Evolutionary conservation across 2,329 filamentous ascomycete genomes (phyloP).

Genomic region (Aspergillus sp.): DNA sequence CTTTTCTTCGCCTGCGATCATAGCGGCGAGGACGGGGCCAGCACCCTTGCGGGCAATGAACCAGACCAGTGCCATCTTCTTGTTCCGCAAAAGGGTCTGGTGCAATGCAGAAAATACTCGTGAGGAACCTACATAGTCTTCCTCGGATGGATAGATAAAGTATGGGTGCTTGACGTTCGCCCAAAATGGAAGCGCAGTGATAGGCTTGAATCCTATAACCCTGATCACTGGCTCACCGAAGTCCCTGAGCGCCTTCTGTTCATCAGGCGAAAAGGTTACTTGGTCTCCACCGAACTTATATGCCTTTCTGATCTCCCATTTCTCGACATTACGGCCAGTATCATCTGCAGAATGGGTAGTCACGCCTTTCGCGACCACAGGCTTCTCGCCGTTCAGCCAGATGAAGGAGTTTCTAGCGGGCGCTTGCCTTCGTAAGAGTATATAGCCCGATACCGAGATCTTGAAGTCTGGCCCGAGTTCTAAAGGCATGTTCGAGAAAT

Average conservation of each 20-base stretch:
- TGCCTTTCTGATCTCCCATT: slow-evolving; percentile 80
- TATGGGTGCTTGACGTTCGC: slow-evolving; percentile 81
- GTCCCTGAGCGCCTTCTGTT: slow-evolving; percentile 73
- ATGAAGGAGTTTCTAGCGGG: slow-evolving; percentile 83
- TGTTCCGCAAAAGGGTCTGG: slow-evolving; percentile 75
- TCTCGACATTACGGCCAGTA: slow-evolving; percentile 73
- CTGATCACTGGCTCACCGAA: slow-evolving; percentile 83
- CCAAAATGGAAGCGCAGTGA: slow-evolving; percentile 74
- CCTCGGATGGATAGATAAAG: slow-evolving; percentile 93
- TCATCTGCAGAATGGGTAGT: slow-evolving; percentile 78
- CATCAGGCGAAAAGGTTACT: slow-evolving; percentile 80
- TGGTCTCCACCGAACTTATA: slow-evolving; percentile 96
- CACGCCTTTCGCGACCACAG: slow-evolving; percentile 74
- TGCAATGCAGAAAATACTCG: slow-evolving; percentile 90
- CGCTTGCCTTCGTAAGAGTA: slow-evolving; percentile 80
- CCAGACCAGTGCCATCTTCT: slow-evolving; percentile 87
- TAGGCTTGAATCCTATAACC: slow-evolving; percentile 90
- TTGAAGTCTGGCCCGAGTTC: slow-evolving; percentile 81
- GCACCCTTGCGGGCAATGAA: slow-evolving; percentile 81
- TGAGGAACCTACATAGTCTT: slow-evolving; percentile 85
- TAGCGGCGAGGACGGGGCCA: slow-evolving; percentile 74
- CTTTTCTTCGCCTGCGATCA: slow-evolving; percentile 72
- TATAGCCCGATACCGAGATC: slow-evolving; percentile 92
- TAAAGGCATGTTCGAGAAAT: slow-evolving; percentile 84
- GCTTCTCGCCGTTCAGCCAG: slow-evolving; percentile 81